Conservation (phyloP, 805 yeast species). For the Aciculoconidium aculeatum region DNA sequence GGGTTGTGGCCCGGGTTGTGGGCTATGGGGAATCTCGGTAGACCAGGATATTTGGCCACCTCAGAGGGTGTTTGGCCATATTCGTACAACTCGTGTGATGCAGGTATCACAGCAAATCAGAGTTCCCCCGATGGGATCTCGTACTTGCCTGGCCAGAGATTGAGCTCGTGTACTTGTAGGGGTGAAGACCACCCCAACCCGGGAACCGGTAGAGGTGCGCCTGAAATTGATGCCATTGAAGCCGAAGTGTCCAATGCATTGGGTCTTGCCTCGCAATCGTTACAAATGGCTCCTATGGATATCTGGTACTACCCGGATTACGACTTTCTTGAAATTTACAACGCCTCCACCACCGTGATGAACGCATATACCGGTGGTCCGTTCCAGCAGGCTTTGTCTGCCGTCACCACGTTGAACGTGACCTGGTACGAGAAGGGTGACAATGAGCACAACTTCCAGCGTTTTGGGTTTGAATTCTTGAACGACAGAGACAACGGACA, state of each 20-base stretch:
- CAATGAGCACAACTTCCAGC: conserved; percentile 53
- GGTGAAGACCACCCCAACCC: conserved; percentile 83
- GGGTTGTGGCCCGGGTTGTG: conserved; percentile 98
- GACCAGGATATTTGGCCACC: conserved; percentile 84
- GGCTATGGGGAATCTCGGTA: conserved; percentile 89
- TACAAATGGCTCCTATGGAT: conserved; percentile 91
- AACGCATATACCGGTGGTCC: conserved; percentile 92
- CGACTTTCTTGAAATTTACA: conserved; percentile 67
- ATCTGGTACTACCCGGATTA: conserved; percentile 94
- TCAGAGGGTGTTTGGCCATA: conserved; percentile 97
- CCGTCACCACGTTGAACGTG: conserved; percentile 67
- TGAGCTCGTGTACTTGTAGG: conserved; percentile 72
- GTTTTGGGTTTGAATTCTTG: conserved; percentile 70
- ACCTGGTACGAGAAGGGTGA: conserved; percentile 76
- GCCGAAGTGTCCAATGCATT: conserved; percentile 59
- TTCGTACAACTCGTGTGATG: conserved; percentile 80
- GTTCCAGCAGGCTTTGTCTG: conserved; percentile 88
- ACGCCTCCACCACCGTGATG: conserved; percentile 66
- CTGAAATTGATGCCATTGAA: conserved; percentile 90
- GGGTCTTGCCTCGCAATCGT: conserved; percentile 86
- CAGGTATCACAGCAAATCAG: conserved; percentile 93
- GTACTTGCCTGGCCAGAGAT: conserved; percentile 77
- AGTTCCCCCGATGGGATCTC: conserved; percentile 86
- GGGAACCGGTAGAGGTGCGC: conserved; percentile 91
- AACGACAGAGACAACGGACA: conserved; percentile 68